A percentile compares a stretch with the other conserved stretches of the same genome.
phyloP scores from a whole-genome alignment of 768 basidiomycete genomes.

The Boletus huronensis region DNA sequence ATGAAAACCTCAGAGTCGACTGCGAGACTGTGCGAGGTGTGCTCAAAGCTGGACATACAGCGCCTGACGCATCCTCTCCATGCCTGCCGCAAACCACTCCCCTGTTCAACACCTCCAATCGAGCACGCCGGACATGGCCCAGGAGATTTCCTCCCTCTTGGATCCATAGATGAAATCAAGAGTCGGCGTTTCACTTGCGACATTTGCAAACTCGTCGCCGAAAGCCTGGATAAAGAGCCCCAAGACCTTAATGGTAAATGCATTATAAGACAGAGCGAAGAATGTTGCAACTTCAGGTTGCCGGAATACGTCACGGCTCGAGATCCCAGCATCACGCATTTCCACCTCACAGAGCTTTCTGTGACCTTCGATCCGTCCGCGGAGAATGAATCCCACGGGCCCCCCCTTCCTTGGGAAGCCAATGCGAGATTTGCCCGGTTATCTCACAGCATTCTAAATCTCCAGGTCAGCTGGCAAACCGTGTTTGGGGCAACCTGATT shows the following conservation, averaged over 20 bases:
- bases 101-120: conserved; percentile 4
- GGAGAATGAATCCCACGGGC: background rate
- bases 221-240: conserved; percentile 9
- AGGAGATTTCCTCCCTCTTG: background rate
- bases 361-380: background rate
- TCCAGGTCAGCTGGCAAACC: conserved; percentile 4
- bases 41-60: conserved; percentile 6
- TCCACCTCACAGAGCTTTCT: conserved; percentile 11
- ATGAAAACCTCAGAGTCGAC: background rate
- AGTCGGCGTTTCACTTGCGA: conserved; percentile 7
- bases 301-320: background rate
- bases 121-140: background rate
- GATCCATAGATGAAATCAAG: conserved; percentile 15
- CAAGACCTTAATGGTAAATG: conserved; percentile 7
- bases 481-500: background rate
- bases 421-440: background rate
- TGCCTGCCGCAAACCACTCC: background rate
- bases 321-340: conserved; percentile 9
- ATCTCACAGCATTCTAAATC: background rate
- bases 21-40: conserved; percentile 1
- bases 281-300: conserved; percentile 8
- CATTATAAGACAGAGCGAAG: background rate
- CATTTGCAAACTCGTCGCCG: conserved; percentile 13
- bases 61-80: background rate
- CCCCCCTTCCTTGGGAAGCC: conserved; percentile 10